Evolutionary conservation across 2,329 filamentous ascomycete species (phyloP), one percentile per base, ranked within the genome.

Genomic region (Fusarium devonianum): DNA sequence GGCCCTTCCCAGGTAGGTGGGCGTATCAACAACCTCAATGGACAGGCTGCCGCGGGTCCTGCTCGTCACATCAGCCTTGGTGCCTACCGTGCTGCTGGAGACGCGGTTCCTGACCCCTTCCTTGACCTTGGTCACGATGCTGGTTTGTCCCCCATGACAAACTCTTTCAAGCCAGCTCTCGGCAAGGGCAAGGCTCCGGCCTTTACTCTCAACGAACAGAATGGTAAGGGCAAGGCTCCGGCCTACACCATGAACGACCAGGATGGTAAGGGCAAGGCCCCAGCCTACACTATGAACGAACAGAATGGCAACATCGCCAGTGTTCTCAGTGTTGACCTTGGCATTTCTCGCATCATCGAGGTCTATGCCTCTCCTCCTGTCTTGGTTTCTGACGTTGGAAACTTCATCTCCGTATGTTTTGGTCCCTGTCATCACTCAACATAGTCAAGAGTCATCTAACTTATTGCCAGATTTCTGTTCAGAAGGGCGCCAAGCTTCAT

Each of bases 91-190:
- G n/a, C n/a, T n/a, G n/a, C n/a, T n/a, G n/a, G n/a, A n/a, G n/a
- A n/a, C n/a, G n/a, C n/a, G n/a, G n/a, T n/a, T n/a, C n/a, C n/a
- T n/a, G 82, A 86, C 49, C 83, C 84, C 0, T 86, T 86, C 51
- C 65, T 81, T 23, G 79, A 76, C 3, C 66, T 62, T 11, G 42
- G 49, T 7, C 53, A 62, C 50, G 70, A 36, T 5, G 68, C 64
- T 7, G 80, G 82, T 56, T 71, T 90, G 16, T 89, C 86, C 4
- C 83, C 87, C 2, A 86, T 81, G 6, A 85, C 86, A 2, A 82
- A 80, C 2, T 66, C 77, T 2, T 89, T 89, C 59, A 81, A 78
- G 12, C 86, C 86, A 1, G 63, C 64, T 23, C 28, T 46, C n/a
- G n/a, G n/a, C n/a, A n/a, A n/a, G n/a, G n/a, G n/a, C n/a, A n/a